Base-by-base conservation (phyloP, 2,329 filamentous ascomycete species). In the Tolypocladium ovalisporum region DNA sequence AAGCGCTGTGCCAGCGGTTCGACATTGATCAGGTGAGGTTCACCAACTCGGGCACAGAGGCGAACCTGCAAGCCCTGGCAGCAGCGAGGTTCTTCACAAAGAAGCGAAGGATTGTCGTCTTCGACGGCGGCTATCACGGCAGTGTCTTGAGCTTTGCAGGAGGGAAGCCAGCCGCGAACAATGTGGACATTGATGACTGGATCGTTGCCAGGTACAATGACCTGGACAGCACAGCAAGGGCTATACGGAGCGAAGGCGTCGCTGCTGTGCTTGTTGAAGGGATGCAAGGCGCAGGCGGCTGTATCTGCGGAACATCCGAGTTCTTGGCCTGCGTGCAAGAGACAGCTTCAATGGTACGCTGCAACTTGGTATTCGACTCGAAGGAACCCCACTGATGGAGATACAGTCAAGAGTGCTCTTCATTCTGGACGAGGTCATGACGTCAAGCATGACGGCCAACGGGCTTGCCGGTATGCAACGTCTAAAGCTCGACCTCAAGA, bases 371-470 rank as follows among this genome's bases (percentile, higher is more conserved):
- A n/a, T n/a, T 51, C 12, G 13, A 1, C 10, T 19, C 22, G 13
- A 10, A 15, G 19, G 39, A 19, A 36, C 22, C 15, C 19, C 4
- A 6, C 39, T 54, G 34, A 54, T 40, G 19, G 36, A 61, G 27
- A 62, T 49, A 17, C 22, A 76, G 64, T 68, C 73, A 0, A 79
- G 79, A 1, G 80, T 81, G 0, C 58, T 89, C 1, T 78, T 90
- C 61, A 83, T 90, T 39, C 72, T 88, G 17, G 87, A 90, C 66
- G 87, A 90, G 69, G 86, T 89, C 7, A 86, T 88, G 79, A 88
- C 85, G 0, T 85, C 81, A 4, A 76, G 86, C 2, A 69, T 88
- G 34, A 65, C 64, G 4, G 72, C 72, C 1, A 70, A 75, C 8
- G 84, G 86, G 0, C 66, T 84, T 3, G 74, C 77, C 7, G 64